Base-by-base conservation (phyloP, 2,329 filamentous ascomycete genomes). In the Fusarium clavum region DNA sequence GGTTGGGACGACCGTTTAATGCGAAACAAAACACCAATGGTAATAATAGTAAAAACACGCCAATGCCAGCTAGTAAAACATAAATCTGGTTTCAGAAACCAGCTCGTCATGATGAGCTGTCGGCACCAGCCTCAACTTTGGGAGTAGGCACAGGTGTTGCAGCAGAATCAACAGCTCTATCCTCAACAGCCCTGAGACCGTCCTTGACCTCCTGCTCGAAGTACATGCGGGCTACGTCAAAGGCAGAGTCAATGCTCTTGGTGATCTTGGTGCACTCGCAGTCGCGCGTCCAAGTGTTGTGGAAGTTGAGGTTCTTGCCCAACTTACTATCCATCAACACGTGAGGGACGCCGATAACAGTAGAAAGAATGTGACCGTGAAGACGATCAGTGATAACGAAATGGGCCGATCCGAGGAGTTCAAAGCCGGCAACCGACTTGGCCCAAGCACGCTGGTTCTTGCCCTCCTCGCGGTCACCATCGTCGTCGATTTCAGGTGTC, bases 281-380 rank as follows among this genome's bases (percentile, higher is more conserved):
- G 43, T 75, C 73, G 20, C 73, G 64, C 22, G 73, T 75, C 73
- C 73, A 75, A 8, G 73, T 75, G 64, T 75, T 75, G 63, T 75
- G 73, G 65, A 75, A 75, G 65, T 75, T 75, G 67, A 75, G 71
- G 67, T 75, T 75, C 73, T 75, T 75, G 48, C 73, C 71, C 60
- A 75, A 64, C 67, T 75, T 75, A 64, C 73, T 75, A 51, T 75
- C 73, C 73, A 75, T 75, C 48, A 75, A 57, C 41, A 75, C 73
- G 30, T 75, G 73, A 20, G 73, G 73, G n/a, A 73, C 71, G 38
- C 73, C 73, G 40, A 75, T 75, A 10, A 75, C 64, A 16, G 73
- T 75, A 6, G 73, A 75, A 16, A 75, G 57, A 53, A 75, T 75
- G 47, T 75, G 73, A 11, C 73, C 73, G 49, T 75, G 73, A 8